Base-by-base conservation (phyloP, 352 stramenopile species). In the Phytophthora europaea region DNA sequence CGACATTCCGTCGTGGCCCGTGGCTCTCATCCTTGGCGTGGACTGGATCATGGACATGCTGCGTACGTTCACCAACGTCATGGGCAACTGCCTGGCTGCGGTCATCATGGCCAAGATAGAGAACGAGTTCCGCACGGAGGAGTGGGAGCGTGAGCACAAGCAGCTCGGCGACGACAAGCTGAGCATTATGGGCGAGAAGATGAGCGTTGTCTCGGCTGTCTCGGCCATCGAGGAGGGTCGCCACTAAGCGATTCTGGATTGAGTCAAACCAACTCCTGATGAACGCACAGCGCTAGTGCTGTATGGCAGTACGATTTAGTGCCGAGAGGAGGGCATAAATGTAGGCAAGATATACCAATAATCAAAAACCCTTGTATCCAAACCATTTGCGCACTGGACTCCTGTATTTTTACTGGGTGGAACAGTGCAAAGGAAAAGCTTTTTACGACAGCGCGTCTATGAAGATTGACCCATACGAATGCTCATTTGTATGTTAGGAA, bases 31-130 rank as follows among this genome's bases (percentile, higher is more conserved):
- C 57, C 65, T 90, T 0, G 81, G 80, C 12, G 83, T 80, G 20
- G 83, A 90, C 55, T 90, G 83, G 83, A 70, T 90, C 72, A 86
- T 86, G 74, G 83, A 90, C 58, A 88, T 88, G 81, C 61, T 78
- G 0, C 83, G 83, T 15, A 87, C 83, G 16, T 71, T 88, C 59
- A 86, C 75, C 15, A 90, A 90, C 58, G 79, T 90, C 3, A 73
- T 84, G 52, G 81, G 83, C 31, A 90, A 90, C 72, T 88, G 81
- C 28, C 56, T 90, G 15, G 83, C 83, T 0, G 72, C 83, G 7
- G 75, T 87, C 15, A 73, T 87, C n/a, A 90, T 90, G 83, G 83
- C 83, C 62, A 90, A 90, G 64, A 65, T 87, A 31, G 83, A 90
- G 72, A 82, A 84, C 28, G 81, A 87, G 59, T 90, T 88, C 71